Conservation (phyloP, 2,329 filamentous ascomycete genomes). For the Cytospora schulzeri region DNA sequence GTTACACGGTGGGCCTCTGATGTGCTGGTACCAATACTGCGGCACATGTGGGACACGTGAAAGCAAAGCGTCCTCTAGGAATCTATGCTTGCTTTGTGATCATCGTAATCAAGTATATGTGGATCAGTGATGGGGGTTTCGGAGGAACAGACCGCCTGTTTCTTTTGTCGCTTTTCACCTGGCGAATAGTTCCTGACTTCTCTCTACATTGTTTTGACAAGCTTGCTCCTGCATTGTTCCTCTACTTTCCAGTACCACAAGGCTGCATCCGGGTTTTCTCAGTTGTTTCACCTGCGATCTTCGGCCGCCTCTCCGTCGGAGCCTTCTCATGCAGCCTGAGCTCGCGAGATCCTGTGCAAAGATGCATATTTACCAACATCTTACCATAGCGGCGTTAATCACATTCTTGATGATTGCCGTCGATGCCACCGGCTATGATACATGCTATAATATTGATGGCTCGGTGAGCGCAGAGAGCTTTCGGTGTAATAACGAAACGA, state of each 20-base stretch:
- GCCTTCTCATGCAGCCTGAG: background rate
- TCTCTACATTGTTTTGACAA: background rate
- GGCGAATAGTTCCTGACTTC: background rate
- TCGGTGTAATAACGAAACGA: conserved; percentile 5
- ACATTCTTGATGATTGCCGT: background rate
- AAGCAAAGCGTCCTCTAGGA: background rate
- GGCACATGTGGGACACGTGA: background rate
- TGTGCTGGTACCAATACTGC: background rate
- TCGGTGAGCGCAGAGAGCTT: conserved; percentile 4
- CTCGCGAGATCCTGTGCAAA: background rate
- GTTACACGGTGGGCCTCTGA: too few relatives aligned
- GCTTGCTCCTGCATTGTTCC: background rate
- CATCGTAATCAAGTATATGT: background rate
- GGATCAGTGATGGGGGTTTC: too few relatives aligned
- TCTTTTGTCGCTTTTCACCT: background rate
- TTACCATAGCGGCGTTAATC: background rate
- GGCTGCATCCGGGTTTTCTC: background rate
- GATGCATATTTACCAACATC: background rate
- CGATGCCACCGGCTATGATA: background rate
- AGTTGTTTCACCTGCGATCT: background rate
- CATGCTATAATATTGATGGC: conserved; percentile 11
- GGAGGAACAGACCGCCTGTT: background rate
- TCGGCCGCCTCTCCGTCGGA: background rate
- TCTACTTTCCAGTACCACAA: background rate
- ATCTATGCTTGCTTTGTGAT: background rate